Evolutionary conservation across 352 stramenopile genomes (phyloP), one percentile per base, ranked within the genome.

Genomic region (Globisporangium polare): DNA sequence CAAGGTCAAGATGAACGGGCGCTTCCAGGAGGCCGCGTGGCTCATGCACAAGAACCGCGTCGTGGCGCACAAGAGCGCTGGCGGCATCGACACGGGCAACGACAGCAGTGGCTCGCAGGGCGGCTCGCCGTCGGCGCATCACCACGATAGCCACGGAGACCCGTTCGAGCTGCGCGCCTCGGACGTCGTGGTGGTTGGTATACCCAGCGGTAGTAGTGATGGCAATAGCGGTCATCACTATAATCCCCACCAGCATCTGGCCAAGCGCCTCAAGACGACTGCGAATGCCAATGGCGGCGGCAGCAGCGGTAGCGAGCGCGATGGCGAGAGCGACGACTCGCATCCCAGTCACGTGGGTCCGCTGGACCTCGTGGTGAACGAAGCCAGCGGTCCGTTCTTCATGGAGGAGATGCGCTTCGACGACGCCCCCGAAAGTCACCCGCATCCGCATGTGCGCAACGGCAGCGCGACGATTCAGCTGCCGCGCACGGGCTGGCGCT

Each of bases 1-100:
- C 56, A 89, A 86, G 52, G 74, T 89, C 15, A 89, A 86, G 52
- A 89, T 89, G 80, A 89, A 89, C 41, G 75, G 77, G 2, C 72
- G 61, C 24, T 88, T 86, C 62, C 77, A 88, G 56, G 74, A 83
- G 53, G 75, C 76, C 1, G 80, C 80, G 18, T 89, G 80, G 78
- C 20, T 80, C 46, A 82, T 86, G 75, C 80, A 88, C 60, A 89
- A 89, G 73, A 85, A 62, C 46, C 74, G 77, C 35, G 76, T 88
- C 24, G 70, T 81, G 31, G 72, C 75, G 37, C 80, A 89, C 47
- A 69, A 67, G 35, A 24, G 29, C 29, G 4, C 29, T 9, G 29
- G 41, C 20, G 42, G 22, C n/a, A 27, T 33, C 27, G 54, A 61
- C 46, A 35, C n/a, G 17, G 59, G 43, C 8, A 53, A 60, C 35